phyloP scores from a whole-genome alignment of 164 flowering plant species.

The Nymphaea colorata region DNA sequence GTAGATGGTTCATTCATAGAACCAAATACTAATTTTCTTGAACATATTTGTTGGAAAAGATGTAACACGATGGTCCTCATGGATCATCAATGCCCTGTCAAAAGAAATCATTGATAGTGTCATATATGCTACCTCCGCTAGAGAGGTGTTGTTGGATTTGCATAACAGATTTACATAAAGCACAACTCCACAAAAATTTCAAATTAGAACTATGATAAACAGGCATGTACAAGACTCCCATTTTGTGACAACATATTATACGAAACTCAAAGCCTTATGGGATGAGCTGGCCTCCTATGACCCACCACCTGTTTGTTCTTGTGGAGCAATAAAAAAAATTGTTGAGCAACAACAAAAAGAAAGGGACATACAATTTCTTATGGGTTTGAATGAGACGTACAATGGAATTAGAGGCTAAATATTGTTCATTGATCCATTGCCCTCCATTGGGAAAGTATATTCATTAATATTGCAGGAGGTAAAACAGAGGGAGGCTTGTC shows the following conservation, averaged over 20 bases:
- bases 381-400: not conserved
- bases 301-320: not conserved
- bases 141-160: not conserved
- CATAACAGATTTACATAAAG: constrained; percentile 1
- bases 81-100: not conserved
- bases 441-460: not conserved
- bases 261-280: not conserved
- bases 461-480: not conserved
- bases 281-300: not conserved
- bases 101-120: constrained; percentile 1
- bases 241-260: not conserved
- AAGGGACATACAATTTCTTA: not conserved
- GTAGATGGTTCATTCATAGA: not conserved
- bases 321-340: not conserved
- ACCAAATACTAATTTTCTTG: not conserved
- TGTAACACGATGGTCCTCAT: constrained; percentile 3
- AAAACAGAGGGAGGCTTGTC: not conserved
- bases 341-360: not conserved
- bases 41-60: not conserved
- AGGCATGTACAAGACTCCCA: not conserved
- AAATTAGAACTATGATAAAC: not conserved
- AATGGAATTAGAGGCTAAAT: not conserved
- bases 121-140: not conserved
- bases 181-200: not conserved
- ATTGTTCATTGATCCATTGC: not conserved